These are phyloP conservation scores for Cordia subcordata DNA, from an alignment of 257 asterid species.

Conservation along the genomic window DNA sequence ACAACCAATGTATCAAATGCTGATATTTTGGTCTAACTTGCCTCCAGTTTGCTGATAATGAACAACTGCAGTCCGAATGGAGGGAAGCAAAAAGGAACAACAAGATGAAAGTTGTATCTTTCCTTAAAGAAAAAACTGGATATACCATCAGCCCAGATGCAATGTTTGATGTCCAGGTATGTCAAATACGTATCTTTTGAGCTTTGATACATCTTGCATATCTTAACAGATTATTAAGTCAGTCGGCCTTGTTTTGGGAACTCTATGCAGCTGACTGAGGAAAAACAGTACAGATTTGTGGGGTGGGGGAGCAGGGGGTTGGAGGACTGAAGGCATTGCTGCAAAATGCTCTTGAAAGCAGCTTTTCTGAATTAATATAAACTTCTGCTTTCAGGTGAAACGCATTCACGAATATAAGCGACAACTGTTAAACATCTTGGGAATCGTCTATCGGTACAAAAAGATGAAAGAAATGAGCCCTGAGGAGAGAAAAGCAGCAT, in stretches of 20 bases:
- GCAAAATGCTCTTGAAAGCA: too few relatives aligned
- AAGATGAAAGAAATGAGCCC: slow-evolving; percentile 52
- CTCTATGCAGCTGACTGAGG: too few relatives aligned
- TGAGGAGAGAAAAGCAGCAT: slow-evolving; percentile 38
- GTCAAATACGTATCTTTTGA: background rate
- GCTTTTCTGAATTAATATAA: too few relatives aligned
- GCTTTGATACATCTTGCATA: background rate
- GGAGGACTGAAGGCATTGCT: too few relatives aligned
- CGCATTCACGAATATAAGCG: slow-evolving; percentile 63
- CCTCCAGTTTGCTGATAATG: slow-evolving; percentile 68
- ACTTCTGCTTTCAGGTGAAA: slow-evolving; percentile 33
- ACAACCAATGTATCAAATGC: background rate
- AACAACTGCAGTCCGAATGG: slow-evolving; percentile 77
- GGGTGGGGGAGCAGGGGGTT: too few relatives aligned
- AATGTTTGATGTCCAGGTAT: slow-evolving; percentile 85
- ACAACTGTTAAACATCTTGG: slow-evolving; percentile 48
- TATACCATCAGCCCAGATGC: slow-evolving; percentile 73
- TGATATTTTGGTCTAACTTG: background rate
- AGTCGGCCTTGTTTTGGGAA: too few relatives aligned
- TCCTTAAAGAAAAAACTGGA: slow-evolving; percentile 73
- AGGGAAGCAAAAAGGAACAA: slow-evolving; percentile 64
- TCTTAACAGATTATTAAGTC: slow-evolving; percentile 1
- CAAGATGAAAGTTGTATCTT: slow-evolving; percentile 57
- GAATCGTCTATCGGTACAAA: slow-evolving; percentile 52
- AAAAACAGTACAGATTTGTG: too few relatives aligned